Base-by-base conservation (phyloP, 2,329 filamentous ascomycete species). In the Didymella sp. region DNA sequence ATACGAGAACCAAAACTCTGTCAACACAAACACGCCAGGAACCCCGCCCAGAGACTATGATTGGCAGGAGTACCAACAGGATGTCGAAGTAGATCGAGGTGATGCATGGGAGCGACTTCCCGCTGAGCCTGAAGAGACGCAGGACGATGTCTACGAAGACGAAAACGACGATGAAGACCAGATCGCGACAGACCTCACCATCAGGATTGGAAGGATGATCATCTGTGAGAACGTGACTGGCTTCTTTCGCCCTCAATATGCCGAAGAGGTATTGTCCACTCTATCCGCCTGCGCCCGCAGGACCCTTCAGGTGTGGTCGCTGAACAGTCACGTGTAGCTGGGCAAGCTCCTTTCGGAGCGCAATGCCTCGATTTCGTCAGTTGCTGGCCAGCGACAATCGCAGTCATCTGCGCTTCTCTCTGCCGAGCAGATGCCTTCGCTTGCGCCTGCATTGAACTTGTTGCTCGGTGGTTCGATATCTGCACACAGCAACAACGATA, bases 201-300 rank as follows among this genome's bases (percentile, higher is more conserved):
- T 76, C 52, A 69, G 72, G 11, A 75, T 75, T 43, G 73, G 73
- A 22, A 68, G 73, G 52, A 75, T 76, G 73, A 74, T 76, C 31
- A 74, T 76, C n/a, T 75, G 72, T 57, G 73, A 76, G 42, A 76
- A 75, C 25, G 70, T 75, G 37, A 74, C 72, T 58, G 73, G 73
- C 35, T 74, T 75, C 50, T 75, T 75, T 47, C 72, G 73, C 33
- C 73, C 73, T 52, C 73, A 76, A 56, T 76, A 76, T 62, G 73
- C 73, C 51, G 73, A 76, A 73, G 73, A 76, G 71, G 73, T 76
- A 74, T 54, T 66, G 51, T 67, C 49, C 45, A 51, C 62, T 61
- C 62, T 63, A 27, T 59, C 51, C 41, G 31, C 57, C 48, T 60
- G 41, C 42, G 33, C 57, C 48, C 42, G 49, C 54, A 57, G 49